Conservation (phyloP, 176 grass and related monocot genomes). For the Calamus simplicifolius region DNA sequence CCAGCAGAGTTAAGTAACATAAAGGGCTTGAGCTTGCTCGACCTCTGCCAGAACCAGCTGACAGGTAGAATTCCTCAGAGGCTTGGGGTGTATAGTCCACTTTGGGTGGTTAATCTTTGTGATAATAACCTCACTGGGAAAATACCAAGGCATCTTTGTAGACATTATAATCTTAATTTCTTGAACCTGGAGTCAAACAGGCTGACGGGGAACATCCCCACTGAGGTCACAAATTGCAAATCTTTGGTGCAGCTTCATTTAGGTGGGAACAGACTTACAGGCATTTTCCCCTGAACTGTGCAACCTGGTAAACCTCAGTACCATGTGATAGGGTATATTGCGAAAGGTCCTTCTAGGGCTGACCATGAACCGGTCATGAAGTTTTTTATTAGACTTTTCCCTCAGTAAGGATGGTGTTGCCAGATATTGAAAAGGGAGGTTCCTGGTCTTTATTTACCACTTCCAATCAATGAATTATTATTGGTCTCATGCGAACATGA, state of each 20-base stretch:
- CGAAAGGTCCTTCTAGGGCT: too few relatives aligned
- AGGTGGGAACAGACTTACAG: slow-evolving; percentile 63
- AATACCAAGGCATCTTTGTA: slow-evolving; percentile 77
- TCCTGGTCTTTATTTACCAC: too few relatives aligned
- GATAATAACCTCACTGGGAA: slow-evolving; percentile 77
- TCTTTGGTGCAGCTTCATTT: slow-evolving; percentile 86
- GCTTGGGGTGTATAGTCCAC: slow-evolving; percentile 73
- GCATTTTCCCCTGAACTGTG: slow-evolving; percentile 89
- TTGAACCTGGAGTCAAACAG: slow-evolving; percentile 77
- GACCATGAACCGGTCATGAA: too few relatives aligned
- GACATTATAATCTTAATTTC: slow-evolving; percentile 78
- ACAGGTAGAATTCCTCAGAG: slow-evolving; percentile 70
- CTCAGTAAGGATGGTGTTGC: too few relatives aligned
- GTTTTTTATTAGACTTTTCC: too few relatives aligned
- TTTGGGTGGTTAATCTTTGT: slow-evolving; percentile 97
- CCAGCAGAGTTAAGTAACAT: slow-evolving; percentile 68
- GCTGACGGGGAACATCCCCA: slow-evolving; percentile 80
- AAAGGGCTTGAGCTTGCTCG: slow-evolving; percentile 55
- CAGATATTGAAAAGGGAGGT: too few relatives aligned
- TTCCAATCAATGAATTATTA: too few relatives aligned
- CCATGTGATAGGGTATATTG: slow-evolving; percentile 1
- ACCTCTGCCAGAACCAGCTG: slow-evolving; percentile 85
- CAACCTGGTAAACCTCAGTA: slow-evolving; percentile 69
- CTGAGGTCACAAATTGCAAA: slow-evolving; percentile 68
- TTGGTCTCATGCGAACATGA: too few relatives aligned